Evolutionary conservation across 2,329 filamentous ascomycete genomes (phyloP), one percentile per base, ranked within the genome.

Genomic region (Trichoderma sp.): DNA sequence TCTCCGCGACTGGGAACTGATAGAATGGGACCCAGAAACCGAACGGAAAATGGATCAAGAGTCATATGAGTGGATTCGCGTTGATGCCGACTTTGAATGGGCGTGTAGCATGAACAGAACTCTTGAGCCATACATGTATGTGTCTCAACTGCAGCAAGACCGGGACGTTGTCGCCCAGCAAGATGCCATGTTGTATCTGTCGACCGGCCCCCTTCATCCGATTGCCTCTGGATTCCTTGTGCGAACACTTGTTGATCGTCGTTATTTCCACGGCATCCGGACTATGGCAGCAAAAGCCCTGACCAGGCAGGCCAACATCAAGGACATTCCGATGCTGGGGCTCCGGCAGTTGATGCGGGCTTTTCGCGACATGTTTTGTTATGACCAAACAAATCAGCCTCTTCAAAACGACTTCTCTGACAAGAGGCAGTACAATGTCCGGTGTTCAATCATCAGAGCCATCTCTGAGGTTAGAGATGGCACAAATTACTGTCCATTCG

Each of bases 41-140:
- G 94, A 98, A 79, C 87, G 91, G 43, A 90, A 89, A 75, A 98
- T 99, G 94, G 93, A 96, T 68, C 89, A 94, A 72, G 96, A 99
- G 77, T 97, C 93, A 0, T 99, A 97, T 76, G 96, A 99, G 78
- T 99, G 96, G 96, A 97, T 99, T 74, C 91, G 96, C 24, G 92
- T 98, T 81, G 96, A 99, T 79, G 94, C 95, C 18, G 96, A 99
- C 79, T 98, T 98, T 73, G 96, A 99, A 78, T 99, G 96, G 96
- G 90, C 97, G 69, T 96, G 92, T 79, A 90, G 90, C 73, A 92
- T 97, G 79, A 90, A 91, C 70, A 84, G 86, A 13, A 90, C 90
- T 71, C 93, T 97, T 86, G 93, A 93, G 56, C 89, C 93, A 5
- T 98, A 98, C 83, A 99, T 99, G 96, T 97, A 96, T 77, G 89